Percentiles rank a stretch among this genome's conserved stretches.
Conservation (phyloP, 2,329 filamentous ascomycete genomes). For the Endoconidiophora polonica region DNA sequence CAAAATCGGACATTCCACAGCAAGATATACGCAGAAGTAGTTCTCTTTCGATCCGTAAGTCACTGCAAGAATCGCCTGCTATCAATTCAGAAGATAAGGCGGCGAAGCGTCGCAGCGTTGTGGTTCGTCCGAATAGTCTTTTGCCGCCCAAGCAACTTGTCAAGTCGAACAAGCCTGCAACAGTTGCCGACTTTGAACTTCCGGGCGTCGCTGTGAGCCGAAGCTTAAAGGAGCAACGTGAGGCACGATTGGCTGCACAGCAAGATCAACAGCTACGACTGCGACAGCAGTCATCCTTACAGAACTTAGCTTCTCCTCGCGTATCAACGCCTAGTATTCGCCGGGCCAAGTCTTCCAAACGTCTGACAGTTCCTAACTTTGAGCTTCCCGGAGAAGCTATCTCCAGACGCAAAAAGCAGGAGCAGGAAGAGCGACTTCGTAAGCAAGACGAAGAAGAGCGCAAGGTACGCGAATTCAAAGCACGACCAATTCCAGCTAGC, state of each 20-base stretch:
- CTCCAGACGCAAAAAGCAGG: slow-evolving; percentile 36
- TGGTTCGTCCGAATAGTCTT: slow-evolving; percentile 25
- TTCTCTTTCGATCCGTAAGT: slow-evolving; percentile 24
- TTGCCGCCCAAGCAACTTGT: slow-evolving; percentile 28
- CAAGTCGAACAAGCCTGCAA: slow-evolving; percentile 38
- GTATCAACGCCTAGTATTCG: slow-evolving; percentile 15
- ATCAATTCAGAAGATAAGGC: slow-evolving; percentile 17
- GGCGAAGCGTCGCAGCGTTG: slow-evolving; percentile 15
- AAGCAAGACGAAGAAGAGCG: slow-evolving; percentile 43
- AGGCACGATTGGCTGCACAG: slow-evolving; percentile 28
- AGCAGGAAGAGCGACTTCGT: slow-evolving; percentile 36
- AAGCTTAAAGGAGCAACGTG: slow-evolving; percentile 39
- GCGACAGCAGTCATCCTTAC: slow-evolving; percentile 21
- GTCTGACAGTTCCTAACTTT: slow-evolving; percentile 38
- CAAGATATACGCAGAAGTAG: slow-evolving; percentile 26
- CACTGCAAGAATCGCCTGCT: slow-evolving; percentile 13
- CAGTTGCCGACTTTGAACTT: slow-evolving; percentile 41
- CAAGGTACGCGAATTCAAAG: slow-evolving; percentile 47
- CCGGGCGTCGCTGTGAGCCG: slow-evolving; percentile 45
- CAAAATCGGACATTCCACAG: slow-evolving; percentile 20
- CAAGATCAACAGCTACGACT: slow-evolving; percentile 16
- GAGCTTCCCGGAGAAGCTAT: slow-evolving; percentile 48
- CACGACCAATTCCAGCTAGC: slow-evolving; percentile 35
- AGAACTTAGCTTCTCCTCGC: slow-evolving; percentile 21
- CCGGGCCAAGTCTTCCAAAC: slow-evolving; percentile 33